These are phyloP conservation scores for Termitomyces sp. DNA, from an alignment of 768 basidiomycete genomes.

Conservation along the genomic window DNA sequence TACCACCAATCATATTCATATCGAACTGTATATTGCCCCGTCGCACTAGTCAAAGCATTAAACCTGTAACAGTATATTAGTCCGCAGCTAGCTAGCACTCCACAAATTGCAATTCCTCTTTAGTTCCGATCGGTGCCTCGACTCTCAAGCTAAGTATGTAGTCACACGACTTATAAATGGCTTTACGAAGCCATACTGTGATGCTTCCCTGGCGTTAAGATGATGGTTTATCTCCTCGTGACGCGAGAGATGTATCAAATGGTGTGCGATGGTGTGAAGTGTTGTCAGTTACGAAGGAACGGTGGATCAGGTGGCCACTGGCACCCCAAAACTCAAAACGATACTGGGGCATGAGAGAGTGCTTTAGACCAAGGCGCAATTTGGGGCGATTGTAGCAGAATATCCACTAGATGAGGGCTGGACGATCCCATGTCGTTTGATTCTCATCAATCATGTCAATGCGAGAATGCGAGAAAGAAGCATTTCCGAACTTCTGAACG, in stretches of 20 bases:
- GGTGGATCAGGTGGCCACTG: not conserved
- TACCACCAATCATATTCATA: not conserved
- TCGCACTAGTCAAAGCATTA: not conserved
- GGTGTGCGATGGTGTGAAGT: not conserved
- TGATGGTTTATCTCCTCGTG: not conserved
- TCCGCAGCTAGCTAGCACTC: not conserved
- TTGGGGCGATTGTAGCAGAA: too few relatives aligned
- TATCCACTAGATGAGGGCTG: too few relatives aligned
- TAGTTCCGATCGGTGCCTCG: not conserved
- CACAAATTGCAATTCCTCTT: not conserved
- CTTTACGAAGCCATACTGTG: not conserved
- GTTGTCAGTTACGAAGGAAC: not conserved
- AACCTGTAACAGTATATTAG: conserved; percentile 1
- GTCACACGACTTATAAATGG: conserved; percentile 4
- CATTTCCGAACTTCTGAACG: too few relatives aligned
- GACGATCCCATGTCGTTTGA: too few relatives aligned
- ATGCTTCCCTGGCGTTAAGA: not conserved
- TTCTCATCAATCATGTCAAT: too few relatives aligned
- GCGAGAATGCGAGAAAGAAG: too few relatives aligned
- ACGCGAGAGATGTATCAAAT: not conserved
- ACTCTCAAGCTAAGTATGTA: not conserved
- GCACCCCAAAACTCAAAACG: not conserved
- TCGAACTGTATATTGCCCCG: conserved; percentile 1
- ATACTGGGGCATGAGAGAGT: not conserved
- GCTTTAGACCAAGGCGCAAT: not conserved